Evolutionary conservation across 2,329 filamentous ascomycete genomes (phyloP), one percentile per base, ranked within the genome.

Genomic region (Capronia coronata): DNA sequence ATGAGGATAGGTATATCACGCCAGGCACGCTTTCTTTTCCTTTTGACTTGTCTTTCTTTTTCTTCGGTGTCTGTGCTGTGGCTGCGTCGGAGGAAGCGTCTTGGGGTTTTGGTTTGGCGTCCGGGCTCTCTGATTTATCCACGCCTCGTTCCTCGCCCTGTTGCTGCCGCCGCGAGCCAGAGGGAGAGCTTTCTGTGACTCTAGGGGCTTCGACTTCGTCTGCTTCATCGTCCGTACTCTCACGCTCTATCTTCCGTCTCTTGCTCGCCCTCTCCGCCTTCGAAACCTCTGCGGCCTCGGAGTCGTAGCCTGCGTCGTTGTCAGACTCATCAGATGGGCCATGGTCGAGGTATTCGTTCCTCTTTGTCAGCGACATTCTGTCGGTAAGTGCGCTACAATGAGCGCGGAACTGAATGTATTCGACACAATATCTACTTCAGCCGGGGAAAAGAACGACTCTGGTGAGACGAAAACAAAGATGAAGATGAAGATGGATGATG

Each of bases 21-120:
- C 71, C 71, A 10, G 56, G 54, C 21, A 27, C 44, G 8, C 41
- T 50, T 22, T 37, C 43, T 39, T 46, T 57, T 19, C 43, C 34
- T 37, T 40, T 32, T 58, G 74, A 27, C 75, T 78, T 18, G 70
- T 79, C 6, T 68, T 74, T 42, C 30, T 40, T 44, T 30, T 22
- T 32, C 9, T 38, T 43, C 32, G 32, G 32, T 46, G 34, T 37
- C 34, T 8, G 29, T 11, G 34, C 34, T 37, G 5, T 19, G 7
- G 14, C 34, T 37, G 34, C 34, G 4, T 37, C 34, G 5, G 34
- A 37, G 14, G 34, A 32, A 3, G 29, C 11, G 13, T 32, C 29
- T n/a, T 75, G 75, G 39, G 70, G 82, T 27, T 23, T 13, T 13
- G 14, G 84, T 81, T 80, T 76, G 79, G 34, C 16, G 7, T 18